Evolutionary conservation across 1,284 basidiomycete species (phyloP).

Genomic region (Ustilago sp.): DNA sequence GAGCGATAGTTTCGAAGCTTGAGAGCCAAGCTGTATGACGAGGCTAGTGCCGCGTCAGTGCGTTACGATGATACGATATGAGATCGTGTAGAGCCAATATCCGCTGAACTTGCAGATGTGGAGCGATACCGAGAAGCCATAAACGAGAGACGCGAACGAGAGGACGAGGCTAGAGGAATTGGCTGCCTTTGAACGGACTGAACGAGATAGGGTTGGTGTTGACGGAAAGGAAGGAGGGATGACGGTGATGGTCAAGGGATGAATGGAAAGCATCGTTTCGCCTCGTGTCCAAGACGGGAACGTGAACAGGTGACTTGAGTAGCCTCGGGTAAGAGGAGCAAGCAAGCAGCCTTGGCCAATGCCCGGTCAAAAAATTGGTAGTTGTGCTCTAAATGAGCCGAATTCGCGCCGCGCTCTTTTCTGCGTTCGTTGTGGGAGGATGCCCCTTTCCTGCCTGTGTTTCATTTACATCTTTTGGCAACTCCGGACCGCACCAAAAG

Average conservation of each 20-base stretch:
- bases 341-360: slow-evolving; percentile 3
- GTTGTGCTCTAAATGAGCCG: slow-evolving; percentile 5
- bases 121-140: neutral
- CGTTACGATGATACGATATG: neutral
- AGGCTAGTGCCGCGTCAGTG: neutral
- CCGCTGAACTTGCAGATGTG: neutral
- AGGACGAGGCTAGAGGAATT: neutral
- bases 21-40: neutral
- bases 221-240: neutral
- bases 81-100: slow-evolving; percentile 1
- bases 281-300: neutral
- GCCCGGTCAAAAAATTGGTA: slow-evolving; percentile 2
- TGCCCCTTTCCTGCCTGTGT: neutral
- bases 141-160: neutral
- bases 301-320: slow-evolving; percentile 5
- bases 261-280: neutral
- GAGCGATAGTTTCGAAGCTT: neutral
- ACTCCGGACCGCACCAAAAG: neutral
- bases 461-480: neutral
- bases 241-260: neutral
- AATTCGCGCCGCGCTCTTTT: neutral
- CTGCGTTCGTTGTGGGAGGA: neutral
- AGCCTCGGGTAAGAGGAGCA: slow-evolving; percentile 1
- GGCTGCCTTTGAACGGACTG: neutral
- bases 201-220: neutral